Evolutionary conservation across 169 alveolate genomes (phyloP), one percentile per base, ranked within the genome.

Genomic region (Plasmodium fragile): DNA sequence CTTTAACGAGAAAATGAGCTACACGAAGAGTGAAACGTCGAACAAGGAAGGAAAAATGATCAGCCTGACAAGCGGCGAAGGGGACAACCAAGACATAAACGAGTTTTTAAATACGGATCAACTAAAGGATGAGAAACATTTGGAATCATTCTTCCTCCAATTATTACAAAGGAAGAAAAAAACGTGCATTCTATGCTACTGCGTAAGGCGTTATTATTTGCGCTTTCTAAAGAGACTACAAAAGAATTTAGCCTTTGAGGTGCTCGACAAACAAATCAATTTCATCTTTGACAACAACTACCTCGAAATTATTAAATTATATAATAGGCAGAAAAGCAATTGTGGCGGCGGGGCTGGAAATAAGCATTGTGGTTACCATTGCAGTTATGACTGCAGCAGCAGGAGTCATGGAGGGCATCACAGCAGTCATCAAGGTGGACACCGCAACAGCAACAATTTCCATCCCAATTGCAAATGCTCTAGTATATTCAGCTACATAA

Each of bases 211-310:
- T 13, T 91, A 91, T 39, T 91, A 91, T 52, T 34, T 81, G 49
- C 34, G 82, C 1, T 65, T 91, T 45, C 77, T 91, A 70, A 80
- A 80, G 3, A 79, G 75, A 39, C 71, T 91, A 32, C 80, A 81
- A 91, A 91, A 81, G 71, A 79, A 49, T 41, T 34, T 91, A 65
- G 49, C 77, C 25, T 72, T 70, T 43, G 83, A 79, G 18, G 43
- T 55, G 36, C 25, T 91, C 28, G 87, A 91, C 3, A 79, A 71
- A 41, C 91, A 91, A 75, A 73, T 91, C 2, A 70, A 72, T 53
- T 91, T 32, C 41, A 91, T 91, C 36, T 91, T 91, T 80, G 92
- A 91, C 25, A 91, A 81, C 39, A 91, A 91, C 59, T 91, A 91
- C 72, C 32, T 39, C 4, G 92, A 81, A 34, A 81, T 91, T 1